Evolutionary conservation across 768 basidiomycete genomes (phyloP).

Genomic region (Paxillus rubicundulus): DNA sequence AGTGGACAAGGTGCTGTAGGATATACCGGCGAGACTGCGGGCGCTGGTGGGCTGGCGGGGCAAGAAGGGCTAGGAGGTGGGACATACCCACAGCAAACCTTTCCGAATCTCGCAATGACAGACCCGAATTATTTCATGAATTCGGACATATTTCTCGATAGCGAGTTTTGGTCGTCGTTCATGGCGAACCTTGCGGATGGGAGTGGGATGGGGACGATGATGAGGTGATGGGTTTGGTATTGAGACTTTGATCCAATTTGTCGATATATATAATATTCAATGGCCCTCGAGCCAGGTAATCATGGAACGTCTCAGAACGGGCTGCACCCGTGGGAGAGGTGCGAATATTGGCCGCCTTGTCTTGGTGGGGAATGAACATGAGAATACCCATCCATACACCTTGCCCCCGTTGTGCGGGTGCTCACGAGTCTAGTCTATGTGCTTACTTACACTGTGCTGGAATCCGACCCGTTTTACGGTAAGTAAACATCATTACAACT

Average conservation of each 20-base stretch:
- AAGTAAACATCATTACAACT: too few relatives aligned
- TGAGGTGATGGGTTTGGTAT: slow-evolving; percentile 1
- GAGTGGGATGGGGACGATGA: slow-evolving; percentile 11
- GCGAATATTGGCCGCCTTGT: too few relatives aligned
- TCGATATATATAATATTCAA: slow-evolving; percentile 1
- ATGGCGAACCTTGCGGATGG: slow-evolving; percentile 34
- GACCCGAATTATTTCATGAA: slow-evolving; percentile 33
- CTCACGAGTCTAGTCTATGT: too few relatives aligned
- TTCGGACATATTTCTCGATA: slow-evolving; percentile 42
- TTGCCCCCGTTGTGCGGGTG: too few relatives aligned
- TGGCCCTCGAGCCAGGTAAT: too few relatives aligned
- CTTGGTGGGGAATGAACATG: too few relatives aligned
- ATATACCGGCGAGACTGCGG: slow-evolving; percentile 11
- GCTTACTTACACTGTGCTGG: too few relatives aligned
- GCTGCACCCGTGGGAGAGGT: too few relatives aligned
- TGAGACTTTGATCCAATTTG: background rate
- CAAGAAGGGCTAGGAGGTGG: background rate
- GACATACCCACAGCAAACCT: slow-evolving; percentile 20
- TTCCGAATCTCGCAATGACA: slow-evolving; percentile 21
- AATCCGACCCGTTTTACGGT: too few relatives aligned
- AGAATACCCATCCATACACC: too few relatives aligned
- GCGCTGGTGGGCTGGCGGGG: background rate
- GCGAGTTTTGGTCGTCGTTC: slow-evolving; percentile 44
- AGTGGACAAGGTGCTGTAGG: slow-evolving; percentile 15
- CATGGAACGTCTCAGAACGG: too few relatives aligned